phyloP scores from a whole-genome alignment of 768 basidiomycete species.

The Kwoniella sp. region DNA sequence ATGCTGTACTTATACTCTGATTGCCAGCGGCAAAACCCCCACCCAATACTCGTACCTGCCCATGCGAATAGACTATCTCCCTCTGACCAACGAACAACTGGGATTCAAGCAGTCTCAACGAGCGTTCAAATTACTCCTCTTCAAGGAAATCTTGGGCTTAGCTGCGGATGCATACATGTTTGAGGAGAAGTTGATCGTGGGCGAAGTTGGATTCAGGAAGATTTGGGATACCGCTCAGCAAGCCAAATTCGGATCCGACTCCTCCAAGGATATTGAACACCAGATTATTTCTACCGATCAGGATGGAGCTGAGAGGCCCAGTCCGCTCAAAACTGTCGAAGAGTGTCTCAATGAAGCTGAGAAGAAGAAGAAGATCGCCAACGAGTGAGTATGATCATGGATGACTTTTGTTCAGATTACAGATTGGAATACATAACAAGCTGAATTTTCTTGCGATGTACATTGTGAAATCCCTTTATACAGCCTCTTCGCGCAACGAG shows the following conservation, averaged over 20 bases:
- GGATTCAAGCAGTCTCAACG: not conserved
- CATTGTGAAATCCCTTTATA: not conserved
- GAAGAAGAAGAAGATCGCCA: not conserved
- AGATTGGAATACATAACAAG: too few relatives aligned
- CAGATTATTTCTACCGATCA: too few relatives aligned
- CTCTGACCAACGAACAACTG: not conserved
- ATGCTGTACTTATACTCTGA: too few relatives aligned
- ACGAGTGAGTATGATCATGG: slow-evolving; percentile 1
- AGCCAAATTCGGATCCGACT: too few relatives aligned
- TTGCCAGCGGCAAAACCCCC: not conserved
- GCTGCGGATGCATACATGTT: not conserved
- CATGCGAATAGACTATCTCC: not conserved
- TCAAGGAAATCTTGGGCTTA: not conserved
- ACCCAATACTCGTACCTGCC: not conserved
- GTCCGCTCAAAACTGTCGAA: not conserved
- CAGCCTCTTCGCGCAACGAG: not conserved
- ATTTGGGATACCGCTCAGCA: not conserved
- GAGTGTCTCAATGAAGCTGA: not conserved
- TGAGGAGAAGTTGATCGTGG: not conserved
- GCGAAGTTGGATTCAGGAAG: not conserved
- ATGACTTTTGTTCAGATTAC: too few relatives aligned
- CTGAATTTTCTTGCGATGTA: too few relatives aligned
- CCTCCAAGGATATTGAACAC: too few relatives aligned
- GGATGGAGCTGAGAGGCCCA: not conserved
- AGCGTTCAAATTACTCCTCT: not conserved